Percentiles rank a stretch among this genome's conserved stretches.
Evolutionary conservation across 2,329 filamentous ascomycete species (phyloP).

Genomic region (Neofusicoccum ribis): DNA sequence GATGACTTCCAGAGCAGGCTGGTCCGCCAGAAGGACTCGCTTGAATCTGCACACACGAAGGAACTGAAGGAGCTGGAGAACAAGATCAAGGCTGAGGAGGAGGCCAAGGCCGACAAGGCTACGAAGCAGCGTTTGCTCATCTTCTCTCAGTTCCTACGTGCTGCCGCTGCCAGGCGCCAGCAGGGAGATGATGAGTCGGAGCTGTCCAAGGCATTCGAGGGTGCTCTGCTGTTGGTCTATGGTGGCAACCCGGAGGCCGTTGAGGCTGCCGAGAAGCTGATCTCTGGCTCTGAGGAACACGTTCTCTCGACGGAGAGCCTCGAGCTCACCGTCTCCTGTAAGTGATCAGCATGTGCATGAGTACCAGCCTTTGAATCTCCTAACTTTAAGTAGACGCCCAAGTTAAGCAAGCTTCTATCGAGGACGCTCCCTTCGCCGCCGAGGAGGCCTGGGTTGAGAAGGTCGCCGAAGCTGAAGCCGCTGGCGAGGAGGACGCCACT

Average conservation of each 20-base stretch:
- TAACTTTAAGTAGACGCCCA: constrained; percentile 51
- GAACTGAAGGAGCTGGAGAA: constrained; percentile 58
- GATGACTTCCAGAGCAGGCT: constrained; percentile 67
- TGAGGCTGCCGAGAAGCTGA: constrained; percentile 72
- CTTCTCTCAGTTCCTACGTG: constrained; percentile 76
- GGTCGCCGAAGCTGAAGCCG: constrained; percentile 46
- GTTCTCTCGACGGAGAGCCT: constrained; percentile 67
- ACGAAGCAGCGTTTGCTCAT: constrained; percentile 65
- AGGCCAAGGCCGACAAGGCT: constrained; percentile 47
- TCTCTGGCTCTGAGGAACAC: constrained; percentile 68
- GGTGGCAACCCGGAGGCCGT: constrained; percentile 75
- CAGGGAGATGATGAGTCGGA: constrained; percentile 71
- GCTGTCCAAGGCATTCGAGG: constrained; percentile 79
- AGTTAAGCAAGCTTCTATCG: constrained; percentile 54
- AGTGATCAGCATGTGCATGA: constrained; percentile 35
- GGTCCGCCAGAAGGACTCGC: constrained; percentile 56
- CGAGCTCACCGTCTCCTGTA: constrained; percentile 70
- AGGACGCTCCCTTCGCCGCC: constrained; percentile 55
- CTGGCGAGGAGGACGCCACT: constrained; percentile 33
- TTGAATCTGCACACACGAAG: constrained; percentile 57
- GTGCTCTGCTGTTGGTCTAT: constrained; percentile 76
- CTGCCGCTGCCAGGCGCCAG: constrained; percentile 73
- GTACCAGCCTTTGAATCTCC: constrained; percentile 7
- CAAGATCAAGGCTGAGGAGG: constrained; percentile 56
- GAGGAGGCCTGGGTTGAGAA: constrained; percentile 53